Conservation (phyloP, 768 basidiomycete genomes). For the Phaeolepiota aurea region DNA sequence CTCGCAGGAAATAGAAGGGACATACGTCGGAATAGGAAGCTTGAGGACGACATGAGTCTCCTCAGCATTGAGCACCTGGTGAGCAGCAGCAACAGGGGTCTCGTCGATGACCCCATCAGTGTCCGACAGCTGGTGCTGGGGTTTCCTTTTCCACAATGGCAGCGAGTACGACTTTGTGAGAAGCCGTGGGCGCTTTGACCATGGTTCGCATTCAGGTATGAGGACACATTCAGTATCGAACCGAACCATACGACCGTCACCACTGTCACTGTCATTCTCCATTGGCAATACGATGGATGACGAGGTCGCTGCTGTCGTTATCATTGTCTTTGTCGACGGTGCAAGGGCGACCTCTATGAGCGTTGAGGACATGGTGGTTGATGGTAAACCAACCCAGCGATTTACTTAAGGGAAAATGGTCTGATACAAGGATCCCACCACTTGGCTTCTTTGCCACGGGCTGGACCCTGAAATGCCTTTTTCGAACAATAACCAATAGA, state of each 20-base stretch:
- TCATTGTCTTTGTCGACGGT: neutral
- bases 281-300: conserved; percentile 4
- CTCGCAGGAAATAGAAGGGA: conserved; percentile 9
- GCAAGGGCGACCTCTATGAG: neutral
- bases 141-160: conserved; percentile 51
- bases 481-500: neutral
- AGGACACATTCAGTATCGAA: conserved; percentile 70
- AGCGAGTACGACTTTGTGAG: conserved; percentile 61
- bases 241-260: conserved; percentile 37
- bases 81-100: conserved; percentile 11
- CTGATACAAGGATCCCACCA: neutral
- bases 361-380: conserved; percentile 2
- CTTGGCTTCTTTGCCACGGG: neutral
- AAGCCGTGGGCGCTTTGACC: conserved; percentile 38
- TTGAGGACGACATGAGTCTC: conserved; percentile 46
- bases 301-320: no score
- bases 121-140: conserved; percentile 14
- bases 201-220: conserved; percentile 48
- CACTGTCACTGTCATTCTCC: neutral
- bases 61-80: conserved; percentile 15
- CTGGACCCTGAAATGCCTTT: neutral
- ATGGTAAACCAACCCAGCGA: neutral
- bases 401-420: no score
- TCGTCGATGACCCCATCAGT: conserved; percentile 14
- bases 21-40: conserved; percentile 55